A percentile compares a stretch with the other conserved stretches of the same genome.
Conservation (phyloP, 1,284 basidiomycete species). For the Cystobasidium pallidum region DNA sequence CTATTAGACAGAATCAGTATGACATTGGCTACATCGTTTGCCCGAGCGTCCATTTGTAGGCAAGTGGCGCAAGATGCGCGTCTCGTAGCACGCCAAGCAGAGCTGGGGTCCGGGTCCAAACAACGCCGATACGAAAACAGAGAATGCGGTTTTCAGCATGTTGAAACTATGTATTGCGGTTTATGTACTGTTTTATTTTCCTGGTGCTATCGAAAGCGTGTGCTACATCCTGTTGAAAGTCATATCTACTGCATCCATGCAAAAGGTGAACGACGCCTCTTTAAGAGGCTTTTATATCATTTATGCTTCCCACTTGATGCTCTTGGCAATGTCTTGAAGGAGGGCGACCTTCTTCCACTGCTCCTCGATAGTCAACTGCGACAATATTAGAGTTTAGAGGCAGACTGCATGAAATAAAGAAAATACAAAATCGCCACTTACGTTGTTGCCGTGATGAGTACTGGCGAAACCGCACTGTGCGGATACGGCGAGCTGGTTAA, state of each 20-base stretch:
- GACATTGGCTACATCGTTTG: too few relatives aligned
- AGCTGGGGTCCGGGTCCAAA: neutral
- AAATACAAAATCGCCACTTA: neutral
- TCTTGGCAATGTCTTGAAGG: slow-evolving; percentile 28
- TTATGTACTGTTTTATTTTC: slow-evolving; percentile 1
- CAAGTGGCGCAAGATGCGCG: too few relatives aligned
- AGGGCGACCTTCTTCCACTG: slow-evolving; percentile 53
- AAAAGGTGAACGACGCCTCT: neutral
- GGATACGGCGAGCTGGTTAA: slow-evolving; percentile 53
- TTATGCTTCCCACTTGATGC: slow-evolving; percentile 28
- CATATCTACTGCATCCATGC: neutral
- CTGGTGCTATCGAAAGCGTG: slow-evolving; percentile 1
- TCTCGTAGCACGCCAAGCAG: too few relatives aligned
- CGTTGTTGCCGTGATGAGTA: slow-evolving; percentile 54
- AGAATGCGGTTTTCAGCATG: slow-evolving; percentile 7
- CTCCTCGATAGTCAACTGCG: slow-evolving; percentile 52
- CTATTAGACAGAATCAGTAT: too few relatives aligned
- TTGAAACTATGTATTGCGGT: slow-evolving; percentile 33
- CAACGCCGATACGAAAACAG: too few relatives aligned
- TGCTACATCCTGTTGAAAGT: slow-evolving; percentile 18
- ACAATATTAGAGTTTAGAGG: too few relatives aligned
- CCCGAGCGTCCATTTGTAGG: too few relatives aligned
- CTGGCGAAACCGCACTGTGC: slow-evolving; percentile 54
- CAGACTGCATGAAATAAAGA: neutral
- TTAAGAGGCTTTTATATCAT: slow-evolving; percentile 2